A percentile compares a stretch with the other conserved stretches of the same genome.
phyloP scores from a whole-genome alignment of 305 asterid genomes.

The Rubia tinctorum region DNA sequence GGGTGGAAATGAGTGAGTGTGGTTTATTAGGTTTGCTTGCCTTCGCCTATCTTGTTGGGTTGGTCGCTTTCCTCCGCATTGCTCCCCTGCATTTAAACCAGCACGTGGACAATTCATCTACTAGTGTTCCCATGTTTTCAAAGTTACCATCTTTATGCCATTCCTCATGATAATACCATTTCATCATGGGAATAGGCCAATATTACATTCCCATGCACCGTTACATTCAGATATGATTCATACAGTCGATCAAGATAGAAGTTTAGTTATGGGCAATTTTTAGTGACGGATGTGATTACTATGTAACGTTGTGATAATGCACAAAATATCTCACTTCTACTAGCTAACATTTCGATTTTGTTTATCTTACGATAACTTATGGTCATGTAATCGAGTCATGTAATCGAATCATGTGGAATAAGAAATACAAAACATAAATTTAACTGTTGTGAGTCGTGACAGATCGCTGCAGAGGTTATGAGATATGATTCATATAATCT shows the following conservation, averaged over 20 bases:
- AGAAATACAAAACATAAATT: no score
- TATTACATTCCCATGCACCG: not conserved
- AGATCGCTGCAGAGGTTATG: not conserved
- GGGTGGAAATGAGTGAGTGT: not conserved
- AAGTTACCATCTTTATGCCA: not conserved
- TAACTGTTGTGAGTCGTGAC: no score
- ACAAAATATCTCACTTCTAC: not conserved
- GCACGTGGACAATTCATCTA: conserved; percentile 8
- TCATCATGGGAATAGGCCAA: not conserved
- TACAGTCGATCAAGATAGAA: not conserved
- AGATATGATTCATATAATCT: not conserved
- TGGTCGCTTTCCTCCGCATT: conserved; percentile 6
- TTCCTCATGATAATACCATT: not conserved
- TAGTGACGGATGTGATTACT: not conserved
- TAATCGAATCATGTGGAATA: no score
- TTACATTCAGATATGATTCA: not conserved
- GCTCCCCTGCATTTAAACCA: conserved; percentile 6
- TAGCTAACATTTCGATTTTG: no score
- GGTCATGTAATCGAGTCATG: no score
- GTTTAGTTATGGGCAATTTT: no score
- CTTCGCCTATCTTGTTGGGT: conserved; percentile 4
- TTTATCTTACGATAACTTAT: no score
- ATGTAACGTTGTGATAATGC: not conserved
- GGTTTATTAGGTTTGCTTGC: not conserved
- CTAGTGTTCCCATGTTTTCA: not conserved